Evolutionary conservation across 768 basidiomycete species (phyloP).

Genomic region (Tulasnella sp.): DNA sequence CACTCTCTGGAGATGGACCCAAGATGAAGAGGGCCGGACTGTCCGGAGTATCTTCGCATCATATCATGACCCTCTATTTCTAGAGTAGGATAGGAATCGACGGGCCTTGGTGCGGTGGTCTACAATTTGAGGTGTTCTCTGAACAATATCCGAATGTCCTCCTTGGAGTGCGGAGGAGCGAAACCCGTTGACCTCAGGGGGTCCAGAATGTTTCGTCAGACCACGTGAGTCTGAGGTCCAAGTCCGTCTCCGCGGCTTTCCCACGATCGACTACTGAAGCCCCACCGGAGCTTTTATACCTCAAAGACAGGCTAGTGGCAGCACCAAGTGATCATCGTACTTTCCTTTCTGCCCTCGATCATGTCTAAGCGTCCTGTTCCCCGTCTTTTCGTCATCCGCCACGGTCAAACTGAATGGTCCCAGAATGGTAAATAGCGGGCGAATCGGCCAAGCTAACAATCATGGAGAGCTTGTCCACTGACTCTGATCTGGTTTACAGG

Average conservation of each 20-base stretch:
- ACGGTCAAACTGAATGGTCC: slow-evolving; percentile 95
- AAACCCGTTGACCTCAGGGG: background rate
- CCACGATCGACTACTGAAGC: background rate
- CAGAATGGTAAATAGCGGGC: slow-evolving; percentile 54
- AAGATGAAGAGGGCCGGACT: no score
- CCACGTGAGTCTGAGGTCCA: background rate
- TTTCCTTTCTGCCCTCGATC: background rate
- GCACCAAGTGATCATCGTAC: background rate
- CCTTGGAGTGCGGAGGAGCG: slow-evolving; percentile 2
- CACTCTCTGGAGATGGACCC: no score
- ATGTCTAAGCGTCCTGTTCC: slow-evolving; percentile 51
- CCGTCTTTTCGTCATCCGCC: slow-evolving; percentile 73
- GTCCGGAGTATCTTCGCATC: no score
- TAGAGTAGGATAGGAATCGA: no score
- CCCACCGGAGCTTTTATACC: background rate
- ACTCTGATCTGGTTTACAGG: slow-evolving; percentile 31
- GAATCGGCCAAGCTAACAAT: slow-evolving; percentile 14
- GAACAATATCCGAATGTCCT: background rate
- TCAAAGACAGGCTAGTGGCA: no score
- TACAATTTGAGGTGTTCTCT: no score
- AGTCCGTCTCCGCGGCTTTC: slow-evolving; percentile 4
- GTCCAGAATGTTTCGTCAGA: background rate
- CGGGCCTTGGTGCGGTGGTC: no score
- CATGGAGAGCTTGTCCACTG: background rate
- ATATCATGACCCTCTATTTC: no score